Conservation (phyloP, 2,329 filamentous ascomycete genomes). For the Cercospora sp. region DNA sequence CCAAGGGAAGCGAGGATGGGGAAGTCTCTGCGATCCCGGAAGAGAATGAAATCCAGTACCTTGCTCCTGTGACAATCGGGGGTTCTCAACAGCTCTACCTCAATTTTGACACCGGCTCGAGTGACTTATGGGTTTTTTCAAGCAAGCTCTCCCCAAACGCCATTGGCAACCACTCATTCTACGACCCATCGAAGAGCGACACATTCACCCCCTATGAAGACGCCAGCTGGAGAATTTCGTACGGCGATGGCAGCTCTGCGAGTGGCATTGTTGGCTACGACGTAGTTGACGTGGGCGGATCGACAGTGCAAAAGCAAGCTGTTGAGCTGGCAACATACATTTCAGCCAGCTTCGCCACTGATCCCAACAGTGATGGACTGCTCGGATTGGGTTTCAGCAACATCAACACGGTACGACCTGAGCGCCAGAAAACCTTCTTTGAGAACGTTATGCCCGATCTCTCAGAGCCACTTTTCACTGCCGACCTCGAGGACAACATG, state of each 20-base stretch:
- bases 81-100: slow-evolving; percentile 60
- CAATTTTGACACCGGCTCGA: slow-evolving; percentile 74
- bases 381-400: slow-evolving; percentile 66
- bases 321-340: slow-evolving; percentile 65
- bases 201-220: slow-evolving; percentile 53
- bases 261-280: slow-evolving; percentile 67
- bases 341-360: slow-evolving; percentile 58
- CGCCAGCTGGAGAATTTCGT: slow-evolving; percentile 62
- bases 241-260: slow-evolving; percentile 67
- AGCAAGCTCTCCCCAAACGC: slow-evolving; percentile 52
- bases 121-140: slow-evolving; percentile 74
- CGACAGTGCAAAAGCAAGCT: slow-evolving; percentile 61
- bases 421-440: slow-evolving; percentile 68
- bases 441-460: slow-evolving; percentile 65
- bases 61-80: slow-evolving; percentile 51
- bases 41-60: slow-evolving; percentile 66
- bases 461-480: slow-evolving; percentile 68
- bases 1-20: slow-evolving; percentile 24
- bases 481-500: slow-evolving; percentile 60
- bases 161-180: slow-evolving; percentile 56
- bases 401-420: slow-evolving; percentile 60
- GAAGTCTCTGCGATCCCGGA: slow-evolving; percentile 65
- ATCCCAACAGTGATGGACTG: slow-evolving; percentile 66
- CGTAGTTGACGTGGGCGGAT: slow-evolving; percentile 65
- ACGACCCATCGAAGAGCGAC: slow-evolving; percentile 54